Base-by-base conservation (phyloP, 495 filamentous ascomycete genomes). In the Astrothelium subdiscretum region DNA sequence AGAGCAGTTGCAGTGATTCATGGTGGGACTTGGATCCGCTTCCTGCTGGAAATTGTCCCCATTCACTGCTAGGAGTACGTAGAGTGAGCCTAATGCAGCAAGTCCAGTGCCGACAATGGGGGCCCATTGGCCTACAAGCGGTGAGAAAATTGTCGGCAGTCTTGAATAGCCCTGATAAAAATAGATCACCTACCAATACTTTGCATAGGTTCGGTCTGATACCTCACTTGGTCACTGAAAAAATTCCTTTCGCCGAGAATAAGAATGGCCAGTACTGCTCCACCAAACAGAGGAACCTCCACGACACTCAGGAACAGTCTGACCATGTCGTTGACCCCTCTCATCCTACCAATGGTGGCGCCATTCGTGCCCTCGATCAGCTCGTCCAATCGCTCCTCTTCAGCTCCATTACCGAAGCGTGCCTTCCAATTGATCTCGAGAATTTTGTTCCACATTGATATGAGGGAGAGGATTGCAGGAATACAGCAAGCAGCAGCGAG, bases 391-490 rank as follows among this genome's bases (percentile, higher is more conserved):
- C 58, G 35, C 12, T 70, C 66, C 32, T 76, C 67, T 11, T 67
- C 59, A 26, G 63, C 51, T n/a, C 62, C 67, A 65, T 63, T 64
- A 1, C 74, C 73, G 48, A 73, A 75, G 5, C 67, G 69, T 15
- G 71, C 63, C 59, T 74, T 79, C 79, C 79, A 82, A 60, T 84
- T 83, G 18, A 77, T 75, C 63, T 82, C 77, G 3, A 83, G 71
- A 26, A 85, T 84, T 64, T 82, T 84, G 58, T 81, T 79, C 78
- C 77, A 82, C 71, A 76, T 86, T 0, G 76, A 80, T n/a, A 77
- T 71, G 22, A 83, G 72, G 3, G 79, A 81, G 0, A 86, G 72
- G 31, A 85, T 76, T 12, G 80, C 80, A 0, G 82, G 83, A 31
- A 86, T 76, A 61, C 80, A 84, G 65, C 81, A 85, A 20, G 76